Evolutionary conservation across 1,284 basidiomycete genomes (phyloP), one percentile per base, ranked within the genome.

Genomic region (Leccinum solheimii): DNA sequence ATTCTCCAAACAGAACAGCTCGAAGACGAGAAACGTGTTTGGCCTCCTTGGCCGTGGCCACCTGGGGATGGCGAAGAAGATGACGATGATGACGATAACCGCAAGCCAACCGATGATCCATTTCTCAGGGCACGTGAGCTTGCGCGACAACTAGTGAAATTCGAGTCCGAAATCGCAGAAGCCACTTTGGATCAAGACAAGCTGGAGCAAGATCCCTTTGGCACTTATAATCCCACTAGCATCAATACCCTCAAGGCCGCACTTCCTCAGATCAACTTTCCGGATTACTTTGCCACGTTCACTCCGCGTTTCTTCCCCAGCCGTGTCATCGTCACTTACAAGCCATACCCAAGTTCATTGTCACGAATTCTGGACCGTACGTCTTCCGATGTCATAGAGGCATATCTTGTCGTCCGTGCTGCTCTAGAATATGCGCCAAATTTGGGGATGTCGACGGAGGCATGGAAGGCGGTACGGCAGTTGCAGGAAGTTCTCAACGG

Each of bases 1-100:
- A 19, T 66, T 60, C 53, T 68, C 10, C 69, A 69, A 58, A 64
- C 64, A 34, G 62, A 87, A 70, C 69, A 73, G 32, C 16, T 69
- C n/a, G 83, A 86, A 59, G 82, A 85, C 13, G 79, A 85, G 19
- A 78, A 89, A 38, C 79, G 78, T 60, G 77, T 83, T 30, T 92
- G 88, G 88, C 90, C 91, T 55, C 89, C 90, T 56, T 92, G 90
- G 89, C 93, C 93, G 2, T 95, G 92, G 92, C 93, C 93, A 68
- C 87, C 88, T 21, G 87, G 88, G 82, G 88, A 85, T 62, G 81
- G 77, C 56, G 86, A 88, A 60, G 85, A 82, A 34, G 84, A 83
- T 45, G 82, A 81, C 58, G 78, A 79, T 38, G 78, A 81, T 63
- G 80, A 78, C 26, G 78, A 80, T 11, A 78, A 79, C 70, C 78